Evolutionary conservation across 805 yeast species (phyloP).

Genomic region (Saturnispora kantuleensis): DNA sequence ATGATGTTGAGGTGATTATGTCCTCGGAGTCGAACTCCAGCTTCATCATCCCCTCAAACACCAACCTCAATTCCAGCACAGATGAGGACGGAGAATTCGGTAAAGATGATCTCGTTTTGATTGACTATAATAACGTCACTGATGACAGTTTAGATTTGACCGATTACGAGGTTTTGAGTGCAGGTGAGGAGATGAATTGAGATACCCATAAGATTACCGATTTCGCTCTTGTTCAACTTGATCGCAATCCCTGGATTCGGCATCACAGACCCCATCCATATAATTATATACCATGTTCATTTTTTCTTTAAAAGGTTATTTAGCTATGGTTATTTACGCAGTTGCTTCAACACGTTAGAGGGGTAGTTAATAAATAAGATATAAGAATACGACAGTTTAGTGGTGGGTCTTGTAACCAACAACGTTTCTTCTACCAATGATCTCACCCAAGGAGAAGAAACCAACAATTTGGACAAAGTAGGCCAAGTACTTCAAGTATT

Average conservation of each 20-base stretch:
- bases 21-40: not conserved
- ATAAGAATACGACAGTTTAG: not conserved
- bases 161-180: constrained; percentile 6
- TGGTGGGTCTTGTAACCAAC: constrained; percentile 68
- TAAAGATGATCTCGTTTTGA: constrained; percentile 2
- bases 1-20: not conserved
- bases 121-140: not conserved
- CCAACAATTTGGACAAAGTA: constrained; percentile 80
- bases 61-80: not conserved
- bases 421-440: constrained; percentile 88
- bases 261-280: too few species aligned
- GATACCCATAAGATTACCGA: not conserved
- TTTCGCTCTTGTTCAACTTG: too few species aligned
- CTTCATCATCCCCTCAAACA: not conserved
- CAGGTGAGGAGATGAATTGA: not conserved
- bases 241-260: too few species aligned
- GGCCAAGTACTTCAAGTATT: constrained; percentile 57
- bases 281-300: not conserved
- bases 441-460: constrained; percentile 89
- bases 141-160: constrained; percentile 3
- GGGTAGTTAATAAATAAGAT: not conserved
- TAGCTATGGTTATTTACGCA: not conserved
- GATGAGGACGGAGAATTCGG: not conserved
- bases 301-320: not conserved
- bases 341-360: not conserved